These are phyloP conservation scores for Jatropha multifida DNA, from an alignment of 441 rosid species.

Conservation along the genomic window DNA sequence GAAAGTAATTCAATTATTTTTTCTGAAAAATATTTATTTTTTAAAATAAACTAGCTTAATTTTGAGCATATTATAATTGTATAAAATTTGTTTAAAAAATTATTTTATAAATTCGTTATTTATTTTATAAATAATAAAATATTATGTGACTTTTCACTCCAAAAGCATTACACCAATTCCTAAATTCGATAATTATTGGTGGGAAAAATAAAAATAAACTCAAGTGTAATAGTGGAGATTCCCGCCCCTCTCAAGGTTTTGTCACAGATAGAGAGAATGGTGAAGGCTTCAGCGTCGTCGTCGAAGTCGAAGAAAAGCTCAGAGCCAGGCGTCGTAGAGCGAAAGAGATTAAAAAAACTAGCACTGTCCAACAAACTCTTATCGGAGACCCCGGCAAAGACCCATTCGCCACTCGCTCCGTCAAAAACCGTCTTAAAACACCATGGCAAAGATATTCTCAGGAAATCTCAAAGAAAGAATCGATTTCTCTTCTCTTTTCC, in stretches of 20 bases:
- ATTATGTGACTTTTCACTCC: too few species aligned
- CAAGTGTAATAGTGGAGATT: neutral
- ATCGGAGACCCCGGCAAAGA: conserved; percentile 48
- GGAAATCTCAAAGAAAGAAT: conserved; percentile 83
- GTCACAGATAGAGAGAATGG: neutral
- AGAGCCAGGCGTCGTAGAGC: conserved; percentile 35
- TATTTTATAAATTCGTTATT: too few species aligned
- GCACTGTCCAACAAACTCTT: conserved; percentile 48
- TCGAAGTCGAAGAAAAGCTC: neutral
- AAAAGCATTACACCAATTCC: too few species aligned
- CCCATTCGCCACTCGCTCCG: conserved; percentile 44
- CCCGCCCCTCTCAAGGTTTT: neutral
- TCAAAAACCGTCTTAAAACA: conserved; percentile 68
- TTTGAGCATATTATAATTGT: too few species aligned
- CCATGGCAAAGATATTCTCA: conserved; percentile 72
- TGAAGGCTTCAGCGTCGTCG: neutral
- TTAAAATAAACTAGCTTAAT: too few species aligned
- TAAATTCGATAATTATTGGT: too few species aligned
- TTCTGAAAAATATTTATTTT: too few species aligned
- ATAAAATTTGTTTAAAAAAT: too few species aligned
- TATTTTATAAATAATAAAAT: too few species aligned
- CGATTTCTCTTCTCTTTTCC: conserved; percentile 89
- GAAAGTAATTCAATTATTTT: too few species aligned
- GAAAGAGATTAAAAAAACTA: conserved; percentile 55
- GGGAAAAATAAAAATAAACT: neutral